Percentiles rank a stretch among this genome's conserved stretches.
phyloP scores from a whole-genome alignment of 2,329 filamentous ascomycete genomes.

The Volutella citrinella region DNA sequence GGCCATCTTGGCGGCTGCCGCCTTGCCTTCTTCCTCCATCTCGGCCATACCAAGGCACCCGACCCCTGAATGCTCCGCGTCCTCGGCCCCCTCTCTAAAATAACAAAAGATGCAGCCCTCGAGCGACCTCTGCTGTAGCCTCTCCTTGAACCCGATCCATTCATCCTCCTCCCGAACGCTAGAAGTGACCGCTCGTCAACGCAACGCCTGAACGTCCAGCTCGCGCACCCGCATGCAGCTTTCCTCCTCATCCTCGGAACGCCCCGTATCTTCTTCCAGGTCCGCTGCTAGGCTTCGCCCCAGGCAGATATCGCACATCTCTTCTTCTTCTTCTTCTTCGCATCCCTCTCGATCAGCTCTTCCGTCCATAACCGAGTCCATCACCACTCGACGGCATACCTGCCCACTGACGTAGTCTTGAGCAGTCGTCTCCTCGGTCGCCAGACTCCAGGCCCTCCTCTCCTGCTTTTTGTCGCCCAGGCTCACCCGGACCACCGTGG shows the following conservation, averaged over 20 bases:
- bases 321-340: constrained; percentile 5
- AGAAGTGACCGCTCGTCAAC: neutral
- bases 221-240: neutral
- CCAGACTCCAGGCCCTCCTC: constrained; percentile 1
- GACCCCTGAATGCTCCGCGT: neutral
- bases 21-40: neutral
- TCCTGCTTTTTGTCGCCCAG: neutral
- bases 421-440: neutral
- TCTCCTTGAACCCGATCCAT: neutral
- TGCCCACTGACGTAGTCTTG: neutral
- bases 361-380: constrained; percentile 6
- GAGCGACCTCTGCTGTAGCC: neutral
- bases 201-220: no score
- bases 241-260: neutral
- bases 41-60: neutral
- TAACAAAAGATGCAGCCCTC: neutral
- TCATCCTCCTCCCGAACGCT: neutral
- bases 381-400: neutral
- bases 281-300: neutral
- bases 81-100: neutral
- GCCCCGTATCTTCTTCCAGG: neutral
- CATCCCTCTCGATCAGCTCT: neutral
- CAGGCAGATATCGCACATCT: constrained; percentile 6
- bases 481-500: constrained; percentile 5
- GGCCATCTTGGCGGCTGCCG: neutral